A percentile compares a stretch with the other conserved stretches of the same genome.
Conservation (phyloP, 2,329 filamentous ascomycete species). For the Sporothrix pallida region DNA sequence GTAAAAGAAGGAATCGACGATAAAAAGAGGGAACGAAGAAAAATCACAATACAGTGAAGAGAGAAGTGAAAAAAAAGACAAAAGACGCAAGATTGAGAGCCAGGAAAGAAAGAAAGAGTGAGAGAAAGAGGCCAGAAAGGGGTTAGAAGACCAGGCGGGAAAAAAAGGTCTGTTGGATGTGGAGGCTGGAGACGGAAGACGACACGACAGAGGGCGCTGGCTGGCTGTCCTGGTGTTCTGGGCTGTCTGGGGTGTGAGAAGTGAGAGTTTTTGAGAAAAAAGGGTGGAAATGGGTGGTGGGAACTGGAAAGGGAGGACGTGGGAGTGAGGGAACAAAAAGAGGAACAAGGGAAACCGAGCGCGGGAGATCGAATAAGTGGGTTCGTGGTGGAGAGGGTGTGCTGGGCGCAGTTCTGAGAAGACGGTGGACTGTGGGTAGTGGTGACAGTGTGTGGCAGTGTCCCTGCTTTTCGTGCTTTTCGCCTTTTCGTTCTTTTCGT, state of each 20-base stretch:
- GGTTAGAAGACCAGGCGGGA: conserved; percentile 23
- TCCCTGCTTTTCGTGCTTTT: too few relatives aligned
- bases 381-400: conserved; percentile 22
- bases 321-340: neutral
- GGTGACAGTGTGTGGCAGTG: neutral
- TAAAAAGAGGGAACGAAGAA: neutral
- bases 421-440: neutral
- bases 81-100: conserved; percentile 7
- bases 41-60: neutral
- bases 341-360: conserved; percentile 24
- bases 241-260: neutral
- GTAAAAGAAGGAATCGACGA: neutral
- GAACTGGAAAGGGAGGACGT: too few relatives aligned
- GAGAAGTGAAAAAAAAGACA: neutral
- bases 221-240: neutral
- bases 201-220: neutral
- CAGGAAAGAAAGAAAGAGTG: neutral
- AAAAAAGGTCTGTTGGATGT: conserved; percentile 17
- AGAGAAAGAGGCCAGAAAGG: conserved; percentile 29
- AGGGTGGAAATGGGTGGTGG: neutral
- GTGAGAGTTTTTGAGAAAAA: neutral
- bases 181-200: conserved; percentile 15
- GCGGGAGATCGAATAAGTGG: conserved; percentile 30
- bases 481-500: too few relatives aligned
- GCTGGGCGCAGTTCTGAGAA: neutral